Conservation (phyloP, 1,284 basidiomycete genomes). For the Cryptococcus sp. region DNA sequence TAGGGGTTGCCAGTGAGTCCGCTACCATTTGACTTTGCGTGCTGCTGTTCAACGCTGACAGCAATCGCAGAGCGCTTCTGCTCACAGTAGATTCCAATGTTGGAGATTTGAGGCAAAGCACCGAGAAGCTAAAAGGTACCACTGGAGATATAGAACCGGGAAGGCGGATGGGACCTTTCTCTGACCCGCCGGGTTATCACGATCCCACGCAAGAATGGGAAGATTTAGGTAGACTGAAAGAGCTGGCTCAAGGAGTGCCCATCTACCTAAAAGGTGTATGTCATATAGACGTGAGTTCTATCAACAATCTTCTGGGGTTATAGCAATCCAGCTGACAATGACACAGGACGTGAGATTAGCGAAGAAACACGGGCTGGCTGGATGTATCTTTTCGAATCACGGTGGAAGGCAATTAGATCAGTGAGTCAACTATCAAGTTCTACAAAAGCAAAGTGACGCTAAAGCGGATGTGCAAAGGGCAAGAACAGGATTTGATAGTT, state of each 20-base stretch:
- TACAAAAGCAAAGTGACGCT: not conserved
- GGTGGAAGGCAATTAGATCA: conserved; percentile 48
- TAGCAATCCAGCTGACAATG: conserved; percentile 4
- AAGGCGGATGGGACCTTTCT: conserved; percentile 21
- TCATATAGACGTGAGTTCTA: conserved; percentile 32
- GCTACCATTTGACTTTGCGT: not conserved
- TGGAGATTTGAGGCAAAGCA: conserved; percentile 20
- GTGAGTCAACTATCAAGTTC: conserved; percentile 11
- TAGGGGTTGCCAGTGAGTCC: conserved; percentile 27
- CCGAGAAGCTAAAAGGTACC: conserved; percentile 29
- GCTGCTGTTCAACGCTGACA: not conserved
- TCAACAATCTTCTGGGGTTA: not conserved
- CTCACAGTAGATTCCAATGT: conserved; percentile 35
- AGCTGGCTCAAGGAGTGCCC: conserved; percentile 48
- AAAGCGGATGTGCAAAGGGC: conserved; percentile 22
- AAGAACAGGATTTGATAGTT: conserved; percentile 44
- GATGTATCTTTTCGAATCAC: conserved; percentile 53
- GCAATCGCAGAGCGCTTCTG: conserved; percentile 26
- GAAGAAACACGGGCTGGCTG: conserved; percentile 52
- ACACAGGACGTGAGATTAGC: conserved; percentile 55
- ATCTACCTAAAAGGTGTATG: conserved; percentile 56
- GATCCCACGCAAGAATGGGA: conserved; percentile 40
- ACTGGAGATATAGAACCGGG: conserved; percentile 27
- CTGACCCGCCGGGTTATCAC: conserved; percentile 22
- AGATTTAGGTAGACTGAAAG: conserved; percentile 54